These are phyloP conservation scores for Alloascoidea hylecoeti DNA, from an alignment of 805 yeast genomes.

Conservation along the genomic window DNA sequence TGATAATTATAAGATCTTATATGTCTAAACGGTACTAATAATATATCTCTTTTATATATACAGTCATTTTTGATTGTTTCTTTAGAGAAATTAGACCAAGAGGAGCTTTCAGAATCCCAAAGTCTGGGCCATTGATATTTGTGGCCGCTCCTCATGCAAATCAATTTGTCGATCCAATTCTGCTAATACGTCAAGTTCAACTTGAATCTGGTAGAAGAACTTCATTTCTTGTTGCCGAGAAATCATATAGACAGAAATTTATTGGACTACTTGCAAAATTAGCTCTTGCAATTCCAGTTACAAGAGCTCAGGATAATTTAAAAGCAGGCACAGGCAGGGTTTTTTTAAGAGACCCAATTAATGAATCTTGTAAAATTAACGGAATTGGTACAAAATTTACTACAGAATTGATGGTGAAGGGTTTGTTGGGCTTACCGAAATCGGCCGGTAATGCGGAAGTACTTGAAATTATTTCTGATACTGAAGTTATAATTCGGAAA, in stretches of 20 bases:
- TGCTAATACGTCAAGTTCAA: constrained; percentile 72
- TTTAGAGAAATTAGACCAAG: constrained; percentile 64
- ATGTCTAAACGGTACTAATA: neutral
- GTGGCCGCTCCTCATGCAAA: constrained; percentile 81
- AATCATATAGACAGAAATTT: constrained; percentile 46
- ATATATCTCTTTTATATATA: neutral
- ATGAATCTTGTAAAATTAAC: constrained; percentile 35
- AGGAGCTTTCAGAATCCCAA: constrained; percentile 52
- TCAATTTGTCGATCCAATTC: constrained; percentile 77
- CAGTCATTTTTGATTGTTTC: constrained; percentile 37
- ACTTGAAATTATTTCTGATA: constrained; percentile 52
- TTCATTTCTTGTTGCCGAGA: constrained; percentile 76
- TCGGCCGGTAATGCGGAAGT: constrained; percentile 69
- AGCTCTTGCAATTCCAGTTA: constrained; percentile 81
- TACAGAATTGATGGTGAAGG: constrained; percentile 43
- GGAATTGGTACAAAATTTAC: constrained; percentile 64
- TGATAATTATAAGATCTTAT: neutral
- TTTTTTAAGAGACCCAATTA: constrained; percentile 29
- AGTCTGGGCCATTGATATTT: constrained; percentile 52
- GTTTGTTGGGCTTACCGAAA: constrained; percentile 64
- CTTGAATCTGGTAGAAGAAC: constrained; percentile 52
- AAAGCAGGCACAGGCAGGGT: constrained; percentile 54
- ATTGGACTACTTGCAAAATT: constrained; percentile 68
- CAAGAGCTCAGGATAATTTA: constrained; percentile 82
- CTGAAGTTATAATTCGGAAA: constrained; percentile 50